Conservation (phyloP, 2,329 filamentous ascomycete genomes). For the Xylariaceae sp. region DNA sequence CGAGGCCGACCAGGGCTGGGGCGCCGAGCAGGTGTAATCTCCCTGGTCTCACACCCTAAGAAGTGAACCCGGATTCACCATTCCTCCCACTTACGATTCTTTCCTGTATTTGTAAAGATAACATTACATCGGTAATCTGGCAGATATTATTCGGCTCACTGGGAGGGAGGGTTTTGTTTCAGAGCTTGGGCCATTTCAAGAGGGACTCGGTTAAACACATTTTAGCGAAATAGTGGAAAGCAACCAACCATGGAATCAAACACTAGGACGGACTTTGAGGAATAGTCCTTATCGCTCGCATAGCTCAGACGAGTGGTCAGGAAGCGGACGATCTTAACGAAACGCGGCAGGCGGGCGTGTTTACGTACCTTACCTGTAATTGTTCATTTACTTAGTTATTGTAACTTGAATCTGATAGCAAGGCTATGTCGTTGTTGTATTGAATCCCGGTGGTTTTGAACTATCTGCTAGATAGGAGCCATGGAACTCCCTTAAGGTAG, state of each 20-base stretch:
- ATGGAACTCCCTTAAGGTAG: too few relatives aligned
- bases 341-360: background rate
- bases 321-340: background rate
- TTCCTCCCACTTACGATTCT: conserved; percentile 3
- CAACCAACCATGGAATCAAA: background rate
- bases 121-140: background rate
- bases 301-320: background rate
- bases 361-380: background rate
- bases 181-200: background rate
- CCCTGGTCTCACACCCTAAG: background rate
- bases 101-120: conserved; percentile 18
- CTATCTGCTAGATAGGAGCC: too few relatives aligned
- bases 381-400: conserved; percentile 3
- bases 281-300: background rate
- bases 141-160: background rate
- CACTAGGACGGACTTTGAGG: background rate
- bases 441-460: too few relatives aligned
- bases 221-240: background rate
- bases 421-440: too few relatives aligned
- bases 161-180: background rate
- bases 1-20: conserved; percentile 77
- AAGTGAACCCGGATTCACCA: background rate
- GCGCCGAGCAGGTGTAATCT: conserved; percentile 71
- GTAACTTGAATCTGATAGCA: background rate
- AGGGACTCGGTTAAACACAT: background rate